Conservation (phyloP, 1,139 yeast species). For the Saccharomyces pastorianus region DNA sequence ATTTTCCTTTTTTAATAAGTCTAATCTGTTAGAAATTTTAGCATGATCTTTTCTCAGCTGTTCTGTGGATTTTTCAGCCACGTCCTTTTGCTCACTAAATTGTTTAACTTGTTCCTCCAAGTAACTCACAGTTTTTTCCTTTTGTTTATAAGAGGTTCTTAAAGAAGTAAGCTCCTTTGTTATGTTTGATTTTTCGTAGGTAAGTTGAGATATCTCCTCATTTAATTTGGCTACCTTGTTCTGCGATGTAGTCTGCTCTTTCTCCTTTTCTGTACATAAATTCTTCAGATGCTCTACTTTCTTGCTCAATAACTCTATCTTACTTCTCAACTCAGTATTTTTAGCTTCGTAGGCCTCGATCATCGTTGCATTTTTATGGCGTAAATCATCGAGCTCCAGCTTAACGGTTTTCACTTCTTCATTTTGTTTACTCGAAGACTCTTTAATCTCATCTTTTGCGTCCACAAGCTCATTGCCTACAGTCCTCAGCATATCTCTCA, state of each 20-base stretch:
- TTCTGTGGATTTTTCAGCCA: constrained; percentile 18
- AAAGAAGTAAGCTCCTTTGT: constrained; percentile 11
- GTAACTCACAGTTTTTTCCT: constrained; percentile 44
- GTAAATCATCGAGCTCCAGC: constrained; percentile 11
- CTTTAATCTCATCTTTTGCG: constrained; percentile 26
- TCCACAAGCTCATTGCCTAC: constrained; percentile 69
- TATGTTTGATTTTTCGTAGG: not conserved
- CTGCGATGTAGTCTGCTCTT: constrained; percentile 28
- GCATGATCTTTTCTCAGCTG: constrained; percentile 23
- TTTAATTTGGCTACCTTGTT: constrained; percentile 35
- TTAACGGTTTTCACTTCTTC: constrained; percentile 13
- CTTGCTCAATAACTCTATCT: constrained; percentile 10
- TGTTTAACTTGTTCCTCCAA: constrained; percentile 38
- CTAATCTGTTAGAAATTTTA: constrained; percentile 25
- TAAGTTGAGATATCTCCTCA: constrained; percentile 29
- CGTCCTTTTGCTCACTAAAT: constrained; percentile 28
- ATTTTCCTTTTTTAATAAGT: constrained; percentile 33
- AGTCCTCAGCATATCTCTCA: constrained; percentile 64
- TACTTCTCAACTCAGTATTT: constrained; percentile 24
- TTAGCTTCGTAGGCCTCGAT: constrained; percentile 25
- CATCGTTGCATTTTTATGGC: constrained; percentile 21
- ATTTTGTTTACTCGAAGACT: constrained; percentile 8
- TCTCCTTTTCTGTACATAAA: constrained; percentile 2
- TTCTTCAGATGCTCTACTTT: constrained; percentile 4
- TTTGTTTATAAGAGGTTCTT: constrained; percentile 31